Base-by-base conservation (phyloP, 495 filamentous ascomycete species). In the Clavariopsis aquatica region DNA sequence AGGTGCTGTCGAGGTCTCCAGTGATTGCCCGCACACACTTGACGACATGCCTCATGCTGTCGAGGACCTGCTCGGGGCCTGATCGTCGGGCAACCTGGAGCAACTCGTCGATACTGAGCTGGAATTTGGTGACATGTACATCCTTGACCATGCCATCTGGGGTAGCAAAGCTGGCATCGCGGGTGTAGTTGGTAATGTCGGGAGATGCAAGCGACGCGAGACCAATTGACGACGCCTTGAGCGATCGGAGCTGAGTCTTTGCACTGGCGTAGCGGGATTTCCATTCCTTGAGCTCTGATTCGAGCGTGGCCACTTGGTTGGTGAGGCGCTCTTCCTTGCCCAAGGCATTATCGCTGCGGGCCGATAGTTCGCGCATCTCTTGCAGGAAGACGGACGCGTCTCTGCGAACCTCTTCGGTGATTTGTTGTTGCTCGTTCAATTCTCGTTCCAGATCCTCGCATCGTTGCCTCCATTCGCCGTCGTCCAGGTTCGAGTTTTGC, bases 61-160 rank as follows among this genome's bases (percentile, higher is more conserved):
- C 84, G 36, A 95, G 84, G 26, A 93, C 86, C 49, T 81, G 79
- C 28, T 84, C 81, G 0, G 91, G 86, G 52, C 89, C 86, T n/a
- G 88, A 84, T 26, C 78, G 81, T 17, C 93, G 86, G 2, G 90
- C 91, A 45, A 80, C 80, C 36, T 85, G 86, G n/a, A 98, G 80
- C 5, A 98, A 83, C 70, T 97, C 94, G 71, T 98, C 94, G 60
- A 98, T 89, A 17, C 92, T 85, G 66, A 97, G 88, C 73, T 98
- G 94, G 81, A 96, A 98, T 66, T 90, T 91, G 36, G 94, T 96
- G 49, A 98, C 85, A 77, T 96, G 88, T 22, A 96, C 84, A 75
- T 96, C 93, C 75, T 88, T 90, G 51, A 98, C 85, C 24, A 93
- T 72, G 1, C 94, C 94, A 52, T 89, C 81, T 10, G 84, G 80